phyloP scores from a whole-genome alignment of 2,329 filamentous ascomycete species.

The Penicillium freii region DNA sequence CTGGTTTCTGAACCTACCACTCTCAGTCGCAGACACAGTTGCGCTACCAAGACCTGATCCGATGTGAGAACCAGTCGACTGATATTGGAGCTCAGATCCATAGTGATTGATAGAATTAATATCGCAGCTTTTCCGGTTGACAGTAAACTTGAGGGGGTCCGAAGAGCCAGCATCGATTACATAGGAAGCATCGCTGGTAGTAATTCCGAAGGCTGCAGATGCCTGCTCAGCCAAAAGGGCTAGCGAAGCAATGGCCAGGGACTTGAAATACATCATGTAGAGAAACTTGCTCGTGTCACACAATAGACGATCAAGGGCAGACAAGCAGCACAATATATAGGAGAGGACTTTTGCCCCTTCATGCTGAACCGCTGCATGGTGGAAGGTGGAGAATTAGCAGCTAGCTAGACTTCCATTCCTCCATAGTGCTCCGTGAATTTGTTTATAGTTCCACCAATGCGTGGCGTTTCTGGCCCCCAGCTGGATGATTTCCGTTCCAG shows the following conservation, averaged over 20 bases:
- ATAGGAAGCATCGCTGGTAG: slow-evolving; percentile 30
- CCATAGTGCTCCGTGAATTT: slow-evolving; percentile 1
- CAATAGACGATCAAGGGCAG: background rate
- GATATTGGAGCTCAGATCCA: slow-evolving; percentile 59
- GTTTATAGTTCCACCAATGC: slow-evolving; percentile 18
- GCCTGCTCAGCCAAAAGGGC: slow-evolving; percentile 23
- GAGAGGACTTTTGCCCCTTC: background rate
- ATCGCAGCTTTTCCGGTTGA: slow-evolving; percentile 57
- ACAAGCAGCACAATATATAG: background rate
- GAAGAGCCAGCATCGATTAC: slow-evolving; percentile 50
- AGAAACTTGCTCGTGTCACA: background rate
- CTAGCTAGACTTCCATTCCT: background rate
- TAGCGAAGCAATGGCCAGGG: slow-evolving; percentile 18
- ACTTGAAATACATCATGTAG: slow-evolving; percentile 19
- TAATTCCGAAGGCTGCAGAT: slow-evolving; percentile 31
- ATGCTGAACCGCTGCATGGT: slow-evolving; percentile 9
- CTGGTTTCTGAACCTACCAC: slow-evolving; percentile 19
- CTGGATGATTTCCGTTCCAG: background rate
- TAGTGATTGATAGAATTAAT: slow-evolving; percentile 63
- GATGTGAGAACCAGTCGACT: slow-evolving; percentile 55
- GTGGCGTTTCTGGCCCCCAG: background rate
- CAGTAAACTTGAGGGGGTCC: slow-evolving; percentile 53
- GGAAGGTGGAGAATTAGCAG: slow-evolving; percentile 15
- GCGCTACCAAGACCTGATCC: slow-evolving; percentile 59
- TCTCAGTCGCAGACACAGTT: slow-evolving; percentile 51